phyloP scores from a whole-genome alignment of 2,329 filamentous ascomycete species.

The Alternaria rosae region DNA sequence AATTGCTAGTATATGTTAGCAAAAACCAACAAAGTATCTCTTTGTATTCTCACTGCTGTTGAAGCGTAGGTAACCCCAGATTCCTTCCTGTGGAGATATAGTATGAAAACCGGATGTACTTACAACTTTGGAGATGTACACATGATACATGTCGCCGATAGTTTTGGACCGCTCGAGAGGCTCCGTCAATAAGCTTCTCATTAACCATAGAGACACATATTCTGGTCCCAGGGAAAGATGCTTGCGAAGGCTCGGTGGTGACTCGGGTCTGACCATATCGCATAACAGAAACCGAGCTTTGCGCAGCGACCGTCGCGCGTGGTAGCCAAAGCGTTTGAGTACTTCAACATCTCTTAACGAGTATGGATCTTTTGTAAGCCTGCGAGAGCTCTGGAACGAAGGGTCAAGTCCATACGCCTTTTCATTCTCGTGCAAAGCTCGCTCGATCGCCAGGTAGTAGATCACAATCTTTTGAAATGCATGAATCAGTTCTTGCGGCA shows the following conservation, averaged over 20 bases:
- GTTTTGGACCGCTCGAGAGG: slow-evolving; percentile 37
- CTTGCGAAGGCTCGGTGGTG: slow-evolving; percentile 15
- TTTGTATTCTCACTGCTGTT: not conserved
- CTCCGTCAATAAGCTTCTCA: slow-evolving; percentile 39
- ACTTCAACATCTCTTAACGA: slow-evolving; percentile 21
- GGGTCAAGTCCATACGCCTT: slow-evolving; percentile 3
- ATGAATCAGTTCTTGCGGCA: slow-evolving; percentile 32
- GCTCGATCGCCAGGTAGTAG: slow-evolving; percentile 38
- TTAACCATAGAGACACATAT: slow-evolving; percentile 42
- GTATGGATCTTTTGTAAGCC: slow-evolving; percentile 9
- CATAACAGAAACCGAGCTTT: slow-evolving; percentile 35
- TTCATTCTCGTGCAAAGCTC: slow-evolving; percentile 30
- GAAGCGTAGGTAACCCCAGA: not conserved
- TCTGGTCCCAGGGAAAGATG: slow-evolving; percentile 37
- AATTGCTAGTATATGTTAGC: slow-evolving; percentile 39
- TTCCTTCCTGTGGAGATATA: not conserved
- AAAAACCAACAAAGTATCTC: not conserved
- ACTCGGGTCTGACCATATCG: slow-evolving; percentile 29
- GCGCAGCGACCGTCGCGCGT: slow-evolving; percentile 17
- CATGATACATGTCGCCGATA: slow-evolving; percentile 40
- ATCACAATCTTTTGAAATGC: slow-evolving; percentile 31
- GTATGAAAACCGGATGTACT: slow-evolving; percentile 3
- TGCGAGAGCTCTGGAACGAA: not conserved
- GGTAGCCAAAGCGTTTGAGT: slow-evolving; percentile 27
- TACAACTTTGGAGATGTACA: slow-evolving; percentile 43